Evolutionary conservation across 176 grass and related monocot species (phyloP).

Genomic region (Oryza australiensis): DNA sequence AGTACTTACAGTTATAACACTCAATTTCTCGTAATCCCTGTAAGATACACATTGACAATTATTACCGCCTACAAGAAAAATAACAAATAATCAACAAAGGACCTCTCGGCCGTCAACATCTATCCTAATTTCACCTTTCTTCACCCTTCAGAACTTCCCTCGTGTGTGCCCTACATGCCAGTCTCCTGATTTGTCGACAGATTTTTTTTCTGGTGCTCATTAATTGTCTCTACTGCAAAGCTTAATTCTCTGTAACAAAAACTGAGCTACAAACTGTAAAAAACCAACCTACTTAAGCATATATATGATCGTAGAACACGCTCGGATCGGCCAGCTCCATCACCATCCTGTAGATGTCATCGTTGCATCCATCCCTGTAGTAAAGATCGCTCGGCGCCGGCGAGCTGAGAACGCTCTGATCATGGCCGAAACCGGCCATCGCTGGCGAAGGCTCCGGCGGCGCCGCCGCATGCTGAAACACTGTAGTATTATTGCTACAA

Average conservation of each 20-base stretch:
- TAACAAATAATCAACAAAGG: neutral
- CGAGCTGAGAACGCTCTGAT: conserved; percentile 17
- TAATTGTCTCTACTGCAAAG: neutral
- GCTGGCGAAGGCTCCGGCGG: neutral
- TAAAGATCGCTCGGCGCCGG: conserved; percentile 22
- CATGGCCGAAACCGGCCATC: conserved; percentile 5
- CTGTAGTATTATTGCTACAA: neutral
- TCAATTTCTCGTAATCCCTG: neutral
- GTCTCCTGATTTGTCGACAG: neutral
- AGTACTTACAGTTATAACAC: neutral
- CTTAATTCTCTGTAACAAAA: neutral
- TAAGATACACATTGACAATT: neutral
- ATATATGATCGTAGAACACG: conserved; percentile 33
- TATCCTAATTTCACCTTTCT: neutral
- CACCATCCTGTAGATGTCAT: conserved; percentile 65
- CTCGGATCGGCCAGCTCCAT: conserved; percentile 50
- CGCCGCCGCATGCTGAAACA: neutral
- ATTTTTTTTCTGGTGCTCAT: neutral
- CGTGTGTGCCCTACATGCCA: neutral
- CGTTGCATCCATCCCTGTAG: conserved; percentile 54
- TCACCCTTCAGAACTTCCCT: neutral
- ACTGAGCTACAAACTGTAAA: neutral
- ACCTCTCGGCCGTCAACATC: neutral
- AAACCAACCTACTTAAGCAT: neutral
- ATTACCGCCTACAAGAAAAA: neutral